A percentile compares a stretch with the other conserved stretches of the same genome.
These are phyloP conservation scores for Reticulascus tulasneorum DNA, from an alignment of 2,329 filamentous ascomycete genomes.

Conservation along the genomic window DNA sequence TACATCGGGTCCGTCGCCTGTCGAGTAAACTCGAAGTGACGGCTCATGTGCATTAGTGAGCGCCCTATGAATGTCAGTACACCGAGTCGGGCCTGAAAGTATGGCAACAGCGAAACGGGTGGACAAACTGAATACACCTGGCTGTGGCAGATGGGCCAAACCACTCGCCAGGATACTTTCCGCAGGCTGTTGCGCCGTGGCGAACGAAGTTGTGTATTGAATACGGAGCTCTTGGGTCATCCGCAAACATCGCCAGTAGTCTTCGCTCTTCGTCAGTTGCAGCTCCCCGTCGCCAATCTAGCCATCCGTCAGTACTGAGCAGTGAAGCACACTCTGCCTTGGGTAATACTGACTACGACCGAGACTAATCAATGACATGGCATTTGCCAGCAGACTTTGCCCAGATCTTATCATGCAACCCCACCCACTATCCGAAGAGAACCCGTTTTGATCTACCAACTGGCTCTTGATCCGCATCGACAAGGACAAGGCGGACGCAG, in stretches of 20 bases:
- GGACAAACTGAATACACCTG: conserved; percentile 80
- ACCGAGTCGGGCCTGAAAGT: neutral
- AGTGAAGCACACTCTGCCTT: too few relatives aligned
- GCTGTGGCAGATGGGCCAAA: conserved; percentile 97
- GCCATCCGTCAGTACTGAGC: conserved; percentile 14
- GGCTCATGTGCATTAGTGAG: conserved; percentile 64
- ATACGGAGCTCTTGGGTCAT: conserved; percentile 80
- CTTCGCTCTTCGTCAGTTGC: conserved; percentile 58
- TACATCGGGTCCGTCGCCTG: conserved; percentile 84
- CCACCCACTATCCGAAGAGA: conserved; percentile 93
- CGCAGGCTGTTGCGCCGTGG: conserved; percentile 81
- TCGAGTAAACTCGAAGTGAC: conserved; percentile 77
- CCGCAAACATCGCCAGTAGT: conserved; percentile 79
- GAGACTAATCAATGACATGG: conserved; percentile 66
- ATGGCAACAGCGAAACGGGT: neutral
- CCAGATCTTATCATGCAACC: conserved; percentile 98
- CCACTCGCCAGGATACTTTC: conserved; percentile 96
- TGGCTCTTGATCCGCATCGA: conserved; percentile 79
- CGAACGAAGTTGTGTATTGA: conserved; percentile 93
- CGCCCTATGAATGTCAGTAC: conserved; percentile 49
- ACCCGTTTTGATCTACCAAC: conserved; percentile 73
- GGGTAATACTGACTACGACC: conserved; percentile 77
- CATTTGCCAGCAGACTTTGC: conserved; percentile 87
- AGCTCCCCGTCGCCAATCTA: conserved; percentile 71
- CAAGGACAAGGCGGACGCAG: conserved; percentile 69